Base-by-base conservation (phyloP, 1,284 basidiomycete species). In the Boletellus dicymbophilus region DNA sequence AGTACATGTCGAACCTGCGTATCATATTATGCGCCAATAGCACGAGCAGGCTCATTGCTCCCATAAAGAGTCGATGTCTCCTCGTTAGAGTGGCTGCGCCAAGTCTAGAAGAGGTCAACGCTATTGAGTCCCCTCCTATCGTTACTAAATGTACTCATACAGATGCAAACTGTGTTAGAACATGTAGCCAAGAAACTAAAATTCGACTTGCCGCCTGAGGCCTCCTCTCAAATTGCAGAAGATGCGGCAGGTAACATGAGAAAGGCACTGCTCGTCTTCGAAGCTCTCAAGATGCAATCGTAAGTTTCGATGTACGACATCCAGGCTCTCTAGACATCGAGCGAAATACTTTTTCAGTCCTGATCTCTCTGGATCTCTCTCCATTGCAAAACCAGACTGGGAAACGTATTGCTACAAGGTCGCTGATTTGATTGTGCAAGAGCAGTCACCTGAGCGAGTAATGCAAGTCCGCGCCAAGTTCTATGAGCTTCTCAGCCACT, bases 21-120 rank as follows among this genome's bases (percentile, higher is more conserved):
- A 85, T 99, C 58, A 96, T 99, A 61, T 82, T 99, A 12, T 98
- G 96, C 68, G 94, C 96, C n/a, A 97, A 94, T 70, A 95, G 92
- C 66, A 98, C 97, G 3, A 92, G 90, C 65, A 90, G 91, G 60
- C 90, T 99, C 55, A 99, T 99, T 64, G 95, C 95, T 1, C 97
- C 96, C 3, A 99, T 99, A 67, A 88, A 93, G 66, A 93, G 90
- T 75, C 85, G 96, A 47, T 99, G 97, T 74, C 76, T 99, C 38
- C 79, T 99, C 31, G 82, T 99, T 60, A 84, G 96, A 40, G 95
- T 99, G 9, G 92, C 95, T 0, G 95, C 96, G 15, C 96, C 96
- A 0, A 84, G 69, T 44, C 69, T 79, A 42, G 80, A 82, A 26
- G 92, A 98, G 77, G 92, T 92, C 51, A 37, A n/a, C 46, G 6